Conservation (phyloP, 192 early-diverging fungal species). For the Jimgerdemannia lactiflua region DNA sequence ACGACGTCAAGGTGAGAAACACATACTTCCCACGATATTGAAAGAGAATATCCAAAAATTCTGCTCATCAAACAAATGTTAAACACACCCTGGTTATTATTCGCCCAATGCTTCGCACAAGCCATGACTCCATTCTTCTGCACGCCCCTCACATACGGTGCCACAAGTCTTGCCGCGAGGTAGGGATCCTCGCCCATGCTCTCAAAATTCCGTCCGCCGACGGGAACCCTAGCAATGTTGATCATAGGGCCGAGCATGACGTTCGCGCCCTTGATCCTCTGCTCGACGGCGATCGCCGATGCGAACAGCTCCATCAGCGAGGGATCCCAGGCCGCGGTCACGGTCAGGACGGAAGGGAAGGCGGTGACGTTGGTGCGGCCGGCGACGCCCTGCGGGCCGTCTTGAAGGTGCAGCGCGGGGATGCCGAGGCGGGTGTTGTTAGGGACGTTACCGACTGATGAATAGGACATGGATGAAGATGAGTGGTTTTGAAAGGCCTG, state of each 20-base stretch:
- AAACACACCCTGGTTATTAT: no score
- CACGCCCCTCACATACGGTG: constrained; percentile 44
- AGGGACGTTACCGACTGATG: neutral
- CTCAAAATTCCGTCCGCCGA: constrained; percentile 13
- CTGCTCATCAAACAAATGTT: no score
- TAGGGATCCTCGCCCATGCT: constrained; percentile 41
- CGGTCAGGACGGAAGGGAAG: constrained; percentile 10
- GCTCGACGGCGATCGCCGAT: constrained; percentile 3
- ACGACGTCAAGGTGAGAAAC: neutral
- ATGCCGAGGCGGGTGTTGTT: constrained; percentile 2
- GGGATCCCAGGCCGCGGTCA: constrained; percentile 7
- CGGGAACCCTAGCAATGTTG: constrained; percentile 12
- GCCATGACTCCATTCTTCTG: constrained; percentile 51
- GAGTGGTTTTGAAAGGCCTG: no score
- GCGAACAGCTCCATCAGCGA: constrained; percentile 5
- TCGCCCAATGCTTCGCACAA: constrained; percentile 32
- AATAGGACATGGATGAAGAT: no score
- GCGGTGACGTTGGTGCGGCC: constrained; percentile 1
- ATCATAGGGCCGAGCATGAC: constrained; percentile 8
- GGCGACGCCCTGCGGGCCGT: constrained; percentile 12
- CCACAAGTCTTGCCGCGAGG: constrained; percentile 44
- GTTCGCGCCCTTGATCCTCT: constrained; percentile 8
- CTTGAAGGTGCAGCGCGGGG: constrained; percentile 4
- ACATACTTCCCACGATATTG: no score
- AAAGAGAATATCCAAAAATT: neutral